Base-by-base conservation (phyloP, 768 basidiomycete species). In the Mycena rosella region DNA sequence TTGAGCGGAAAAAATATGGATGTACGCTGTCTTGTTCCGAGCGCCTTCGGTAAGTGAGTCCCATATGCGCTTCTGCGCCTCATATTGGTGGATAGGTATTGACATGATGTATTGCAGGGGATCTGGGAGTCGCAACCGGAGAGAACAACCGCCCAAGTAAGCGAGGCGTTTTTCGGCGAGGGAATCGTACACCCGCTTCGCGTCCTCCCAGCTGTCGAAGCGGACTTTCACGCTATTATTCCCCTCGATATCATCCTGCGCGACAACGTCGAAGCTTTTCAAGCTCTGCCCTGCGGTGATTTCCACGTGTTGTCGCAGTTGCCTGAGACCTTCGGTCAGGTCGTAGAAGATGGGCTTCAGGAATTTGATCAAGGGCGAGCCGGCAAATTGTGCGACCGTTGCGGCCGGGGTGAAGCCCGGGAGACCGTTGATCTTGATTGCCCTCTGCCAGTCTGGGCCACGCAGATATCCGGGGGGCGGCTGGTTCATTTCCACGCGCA, bases 31-130 rank as follows among this genome's bases (percentile, higher is more conserved):
- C 58, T 78, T 78, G 71, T 77, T 78, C 40, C 83, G 20, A 9
- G 56, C 51, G n/a, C 17, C 75, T 68, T 79, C 80, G 26, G 78
- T 68, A 38, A 91, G 75, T 10, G 79, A 75, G 40, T 85, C 79
- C 89, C 88, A 90, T 24, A 81, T 79, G 2, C 65, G 73, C 61
- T 76, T 83, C 74, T 90, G 88, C 6, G 87, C 85, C 27, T 76
- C 74, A 74, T 86, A 87, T 64, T 90, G 88, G 29, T 80, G 81
- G 13, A 65, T 55, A 0, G 86, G 80, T 48, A 89, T 83, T 29
- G 75, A 79, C 45, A 88, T 83, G 17, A 80, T 79, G 74, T 88
- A 91, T 54, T 84, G 78, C 68, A 86, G 78, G 0, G 87, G 85
- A 68, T 83, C 78, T 0, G 86, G 86, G 51, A 87, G 83, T 29